These are phyloP conservation scores for Candida oleophila DNA, from an alignment of 805 yeast genomes.

Conservation along the genomic window DNA sequence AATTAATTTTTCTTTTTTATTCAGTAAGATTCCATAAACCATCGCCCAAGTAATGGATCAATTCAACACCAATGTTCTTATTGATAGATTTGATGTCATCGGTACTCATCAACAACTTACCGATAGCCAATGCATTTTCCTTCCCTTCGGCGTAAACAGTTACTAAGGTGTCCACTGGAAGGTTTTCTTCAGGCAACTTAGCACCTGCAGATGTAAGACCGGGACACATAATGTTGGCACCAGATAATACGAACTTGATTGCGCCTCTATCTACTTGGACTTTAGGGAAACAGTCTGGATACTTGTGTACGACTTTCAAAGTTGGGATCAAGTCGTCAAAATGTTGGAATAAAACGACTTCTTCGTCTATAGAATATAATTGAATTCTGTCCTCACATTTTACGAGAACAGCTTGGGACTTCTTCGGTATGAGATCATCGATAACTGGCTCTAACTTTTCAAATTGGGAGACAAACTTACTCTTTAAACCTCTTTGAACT, in stretches of 20 bases:
- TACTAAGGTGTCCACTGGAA: constrained; percentile 69
- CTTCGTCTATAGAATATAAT: constrained; percentile 68
- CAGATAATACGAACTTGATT: constrained; percentile 89
- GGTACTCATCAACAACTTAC: constrained; percentile 83
- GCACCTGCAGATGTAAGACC: constrained; percentile 90
- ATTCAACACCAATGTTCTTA: constrained; percentile 87
- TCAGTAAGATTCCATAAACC: constrained; percentile 71
- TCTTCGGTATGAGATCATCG: constrained; percentile 85
- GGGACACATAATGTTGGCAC: constrained; percentile 97
- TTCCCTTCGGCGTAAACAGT: constrained; percentile 90
- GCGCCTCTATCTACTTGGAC: constrained; percentile 96
- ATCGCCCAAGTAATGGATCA: constrained; percentile 83
- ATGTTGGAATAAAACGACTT: constrained; percentile 76
- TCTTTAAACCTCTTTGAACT: constrained; percentile 83
- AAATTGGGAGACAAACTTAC: constrained; percentile 70
- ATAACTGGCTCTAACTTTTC: constrained; percentile 73
- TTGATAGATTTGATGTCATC: constrained; percentile 81
- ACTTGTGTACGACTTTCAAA: constrained; percentile 72
- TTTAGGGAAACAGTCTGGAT: constrained; percentile 78
- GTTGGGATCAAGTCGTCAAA: constrained; percentile 79
- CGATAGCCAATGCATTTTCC: constrained; percentile 86
- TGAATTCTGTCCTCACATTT: constrained; percentile 91
- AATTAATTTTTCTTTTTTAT: too few species aligned
- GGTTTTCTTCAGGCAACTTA: constrained; percentile 67
- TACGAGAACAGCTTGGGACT: constrained; percentile 72